A percentile compares a stretch with the other conserved stretches of the same genome.
Conservation (phyloP, 208 protist species). For the Wallacemonas collosoma region DNA sequence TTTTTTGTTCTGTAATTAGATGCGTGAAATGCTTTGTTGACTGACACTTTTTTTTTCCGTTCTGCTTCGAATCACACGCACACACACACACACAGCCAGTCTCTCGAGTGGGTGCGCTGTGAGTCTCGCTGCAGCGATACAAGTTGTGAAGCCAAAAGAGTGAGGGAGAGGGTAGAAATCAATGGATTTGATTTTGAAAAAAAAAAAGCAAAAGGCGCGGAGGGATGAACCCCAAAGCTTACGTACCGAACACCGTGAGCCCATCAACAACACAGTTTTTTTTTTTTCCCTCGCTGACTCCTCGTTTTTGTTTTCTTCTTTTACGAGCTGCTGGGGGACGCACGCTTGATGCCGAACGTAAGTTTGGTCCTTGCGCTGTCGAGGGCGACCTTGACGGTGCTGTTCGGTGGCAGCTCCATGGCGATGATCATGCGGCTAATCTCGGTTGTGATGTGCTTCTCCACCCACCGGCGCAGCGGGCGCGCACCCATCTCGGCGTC, state of each 20-base stretch:
- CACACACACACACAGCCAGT: no score
- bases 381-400: constrained; percentile 58
- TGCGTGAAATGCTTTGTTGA: no score
- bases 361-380: constrained; percentile 45
- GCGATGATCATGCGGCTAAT: constrained; percentile 86
- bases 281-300: constrained; percentile 10
- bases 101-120: no score
- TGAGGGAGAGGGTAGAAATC: no score
- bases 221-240: no score
- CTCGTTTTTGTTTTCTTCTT: background rate
- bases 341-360: constrained; percentile 64
- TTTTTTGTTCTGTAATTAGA: background rate
- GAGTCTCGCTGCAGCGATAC: no score
- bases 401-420: constrained; percentile 74
- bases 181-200: no score
- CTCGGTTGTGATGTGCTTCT: constrained; percentile 90
- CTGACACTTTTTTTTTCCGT: no score
- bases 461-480: constrained; percentile 86
- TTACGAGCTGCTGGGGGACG: constrained; percentile 8
- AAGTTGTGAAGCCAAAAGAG: no score
- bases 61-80: no score
- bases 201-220: no score
- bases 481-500: constrained; percentile 91
- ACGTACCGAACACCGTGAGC: no score
- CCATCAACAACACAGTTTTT: background rate